Percentiles rank a stretch among this genome's conserved stretches.
Conservation (phyloP, 345 rosid species). For the Moringa oleifera region DNA sequence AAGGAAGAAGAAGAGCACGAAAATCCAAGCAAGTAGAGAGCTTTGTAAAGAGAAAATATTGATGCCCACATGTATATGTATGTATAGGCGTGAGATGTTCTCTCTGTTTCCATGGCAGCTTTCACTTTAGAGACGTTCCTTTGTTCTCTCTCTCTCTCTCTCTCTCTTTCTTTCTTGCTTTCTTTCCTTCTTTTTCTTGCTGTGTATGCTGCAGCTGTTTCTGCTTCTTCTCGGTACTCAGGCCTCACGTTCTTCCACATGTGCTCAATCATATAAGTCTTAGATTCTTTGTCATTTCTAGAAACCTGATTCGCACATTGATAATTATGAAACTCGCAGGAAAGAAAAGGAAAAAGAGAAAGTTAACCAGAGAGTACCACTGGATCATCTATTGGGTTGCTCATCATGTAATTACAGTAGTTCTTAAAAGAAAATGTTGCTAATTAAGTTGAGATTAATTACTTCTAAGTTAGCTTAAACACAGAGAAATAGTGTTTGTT, state of each 20-base stretch:
- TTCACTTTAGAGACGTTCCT: constrained; percentile 38
- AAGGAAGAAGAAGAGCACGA: constrained; percentile 10
- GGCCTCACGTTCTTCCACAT: constrained; percentile 38
- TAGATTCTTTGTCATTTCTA: constrained; percentile 28
- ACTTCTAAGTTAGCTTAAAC: too few relatives aligned
- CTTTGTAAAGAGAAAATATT: neutral
- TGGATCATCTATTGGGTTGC: too few relatives aligned
- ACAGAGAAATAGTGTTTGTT: too few relatives aligned
- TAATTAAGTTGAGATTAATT: too few relatives aligned
- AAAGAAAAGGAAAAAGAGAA: too few relatives aligned
- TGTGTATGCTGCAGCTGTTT: constrained; percentile 26
- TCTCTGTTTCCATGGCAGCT: constrained; percentile 48
- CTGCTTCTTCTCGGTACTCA: constrained; percentile 3
- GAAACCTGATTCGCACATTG: constrained; percentile 5
- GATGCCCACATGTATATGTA: constrained; percentile 3
- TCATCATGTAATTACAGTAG: too few relatives aligned
- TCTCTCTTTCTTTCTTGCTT: neutral
- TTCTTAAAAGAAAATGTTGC: too few relatives aligned
- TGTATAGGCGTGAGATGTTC: constrained; percentile 33
- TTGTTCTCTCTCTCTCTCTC: constrained; percentile 12
- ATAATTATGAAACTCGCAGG: too few relatives aligned
- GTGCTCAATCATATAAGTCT: constrained; percentile 31
- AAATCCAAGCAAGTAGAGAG: constrained; percentile 21
- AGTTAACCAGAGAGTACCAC: too few relatives aligned
- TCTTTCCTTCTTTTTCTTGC: constrained; percentile 8